phyloP scores from a whole-genome alignment of 208 protist species.

The Phytomonas sp. region DNA sequence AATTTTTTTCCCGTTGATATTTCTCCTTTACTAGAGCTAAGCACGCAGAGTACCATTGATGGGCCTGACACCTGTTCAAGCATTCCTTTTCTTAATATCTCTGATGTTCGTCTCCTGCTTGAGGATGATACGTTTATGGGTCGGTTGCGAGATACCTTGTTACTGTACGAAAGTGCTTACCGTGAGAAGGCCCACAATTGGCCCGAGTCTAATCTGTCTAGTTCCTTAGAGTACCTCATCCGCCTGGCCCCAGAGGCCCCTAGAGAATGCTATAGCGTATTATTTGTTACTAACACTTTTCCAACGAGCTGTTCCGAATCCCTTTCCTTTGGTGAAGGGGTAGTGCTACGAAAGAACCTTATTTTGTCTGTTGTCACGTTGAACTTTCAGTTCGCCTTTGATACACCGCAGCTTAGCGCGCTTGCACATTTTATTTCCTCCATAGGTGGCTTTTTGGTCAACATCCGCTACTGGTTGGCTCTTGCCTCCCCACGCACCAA shows the following conservation, averaged over 20 bases:
- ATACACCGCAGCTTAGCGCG: conserved; percentile 47
- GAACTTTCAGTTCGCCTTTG: conserved; percentile 47
- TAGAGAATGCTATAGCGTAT: conserved; percentile 55
- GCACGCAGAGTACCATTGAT: conserved; percentile 1
- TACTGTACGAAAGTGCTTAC: conserved; percentile 59
- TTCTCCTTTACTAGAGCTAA: conserved; percentile 30
- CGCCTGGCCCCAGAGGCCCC: conserved; percentile 49
- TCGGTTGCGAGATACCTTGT: conserved; percentile 34
- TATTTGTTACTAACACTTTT: conserved; percentile 58
- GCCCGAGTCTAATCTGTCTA: conserved; percentile 43
- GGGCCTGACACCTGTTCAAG: conserved; percentile 17
- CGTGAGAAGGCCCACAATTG: conserved; percentile 35
- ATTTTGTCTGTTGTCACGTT: conserved; percentile 71
- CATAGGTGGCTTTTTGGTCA: conserved; percentile 70
- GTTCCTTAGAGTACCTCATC: conserved; percentile 61
- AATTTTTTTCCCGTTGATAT: conserved; percentile 32
- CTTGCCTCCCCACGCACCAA: conserved; percentile 54
- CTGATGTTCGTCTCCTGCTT: conserved; percentile 39
- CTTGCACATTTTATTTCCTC: conserved; percentile 64
- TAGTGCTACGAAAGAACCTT: conserved; percentile 75
- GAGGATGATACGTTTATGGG: conserved; percentile 38
- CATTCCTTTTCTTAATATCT: conserved; percentile 46
- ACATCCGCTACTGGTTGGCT: conserved; percentile 78
- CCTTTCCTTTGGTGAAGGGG: conserved; percentile 54
- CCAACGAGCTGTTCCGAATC: conserved; percentile 30